Base-by-base conservation (phyloP, 805 yeast species). In the Lipomyces japonicus region DNA sequence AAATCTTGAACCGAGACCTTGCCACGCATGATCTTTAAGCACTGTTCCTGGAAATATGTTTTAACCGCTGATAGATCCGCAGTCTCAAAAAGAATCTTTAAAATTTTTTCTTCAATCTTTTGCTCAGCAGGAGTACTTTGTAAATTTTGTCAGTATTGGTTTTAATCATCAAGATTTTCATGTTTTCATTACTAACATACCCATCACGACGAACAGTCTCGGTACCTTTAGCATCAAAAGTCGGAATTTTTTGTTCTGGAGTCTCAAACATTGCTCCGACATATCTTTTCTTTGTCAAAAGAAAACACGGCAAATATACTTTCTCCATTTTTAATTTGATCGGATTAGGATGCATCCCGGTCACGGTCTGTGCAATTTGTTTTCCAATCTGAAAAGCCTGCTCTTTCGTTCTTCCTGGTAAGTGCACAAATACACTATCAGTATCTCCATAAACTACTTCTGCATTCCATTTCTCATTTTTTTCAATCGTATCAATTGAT, bases 401-500 rank as follows among this genome's bases (percentile, higher is more conserved):
- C 1, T 70, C 76, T 55, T 75, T 79, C 0, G 86, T 73, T 61
- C 80, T 80, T 0, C 96, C 96, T 0, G 97, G 97, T 3, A 93
- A 73, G 63, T 86, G 84, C 2, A 93, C 90, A 73, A 93, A 93
- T 48, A 93, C 67, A 36, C 96, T 86, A 67, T 93, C 98, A 0
- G 98, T 93, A 65, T 93, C 98, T 3, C 98, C 97, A 65, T 93
- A 93, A 0, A 91, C 96, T 0, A 93, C 96, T 61, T 85, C 81
- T 0, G 96, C 97, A 1, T 89, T 89, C 86, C 89, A 86, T 22
- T 72, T 63, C 2, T 70, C 64, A 14, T 76, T 70, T 0, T 54
- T 52, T 52, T 89, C 95, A 44, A 93, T 90, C 42, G 75, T 62
- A 1, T 75, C 75, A 24, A 88, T 81, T 0, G 96, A 40, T 9